Evolutionary conservation across 2,329 filamentous ascomycete species (phyloP), one percentile per base, ranked within the genome.

Genomic region (Parascedosporium putredinis): DNA sequence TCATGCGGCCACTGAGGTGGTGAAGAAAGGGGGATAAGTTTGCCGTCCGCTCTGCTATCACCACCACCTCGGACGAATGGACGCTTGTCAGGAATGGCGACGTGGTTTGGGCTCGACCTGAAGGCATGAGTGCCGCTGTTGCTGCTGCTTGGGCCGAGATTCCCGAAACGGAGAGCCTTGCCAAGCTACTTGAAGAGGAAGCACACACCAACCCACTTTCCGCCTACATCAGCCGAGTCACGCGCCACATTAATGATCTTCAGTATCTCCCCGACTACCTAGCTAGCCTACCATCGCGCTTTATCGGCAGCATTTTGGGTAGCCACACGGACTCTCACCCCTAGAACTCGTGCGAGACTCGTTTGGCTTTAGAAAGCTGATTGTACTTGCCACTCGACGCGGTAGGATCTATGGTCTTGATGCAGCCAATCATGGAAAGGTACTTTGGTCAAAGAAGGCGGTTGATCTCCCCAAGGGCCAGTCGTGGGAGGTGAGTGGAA

Each of bases 291-390:
- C 88, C 88, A 4, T 67, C 73, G 40, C 80, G 82, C 22, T 67
- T 96, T 12, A 59, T 89, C 2, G 76, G 76, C 53, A 83, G 79
- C 55, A 70, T 88, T 14, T 61, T 83, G 7, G 79, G 81, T 27
- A 76, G 77, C 0, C 72, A 76, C 14, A 59, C 66, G 1, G 34
- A 49, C 34, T 49, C 47, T 6, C 66, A 67, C 20, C 62, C 64
- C 64, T 70, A 24, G 71, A 72, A 5, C 69, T 84, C n/a, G 68
- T 71, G 16, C 75, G 81, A 14, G 86, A 93, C 58, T 79, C 75
- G 34, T 97, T 97, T 63, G 91, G 91, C 4, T 91, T 96, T 66
- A 84, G 87, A 64, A 95, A 95, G 66, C 70, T 91, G 27, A 78
- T 90, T 5, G 73, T 96, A 51, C 71, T 95, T 47, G 89, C 84